Evolutionary conservation across 2,329 filamentous ascomycete species (phyloP).

Genomic region (Capronia americana): DNA sequence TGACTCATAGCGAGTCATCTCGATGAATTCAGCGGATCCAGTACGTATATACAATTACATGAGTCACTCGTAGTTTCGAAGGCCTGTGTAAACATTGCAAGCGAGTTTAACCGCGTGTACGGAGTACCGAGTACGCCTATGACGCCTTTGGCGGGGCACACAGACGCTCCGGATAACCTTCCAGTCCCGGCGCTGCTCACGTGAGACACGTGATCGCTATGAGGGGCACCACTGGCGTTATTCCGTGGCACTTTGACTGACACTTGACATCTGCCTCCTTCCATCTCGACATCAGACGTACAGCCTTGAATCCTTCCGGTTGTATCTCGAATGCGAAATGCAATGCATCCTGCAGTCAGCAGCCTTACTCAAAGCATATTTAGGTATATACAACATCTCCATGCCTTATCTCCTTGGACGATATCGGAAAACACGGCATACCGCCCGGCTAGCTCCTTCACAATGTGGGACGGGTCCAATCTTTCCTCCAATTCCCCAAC

Average conservation of each 20-base stretch:
- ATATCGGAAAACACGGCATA: conserved; percentile 21
- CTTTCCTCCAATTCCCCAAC: conserved; percentile 2
- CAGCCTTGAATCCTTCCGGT: background rate
- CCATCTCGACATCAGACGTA: background rate
- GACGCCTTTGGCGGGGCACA: no score
- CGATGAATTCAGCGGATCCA: no score
- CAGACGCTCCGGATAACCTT: no score
- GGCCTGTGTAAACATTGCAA: no score
- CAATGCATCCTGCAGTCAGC: conserved; percentile 7
- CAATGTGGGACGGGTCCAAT: conserved; percentile 16
- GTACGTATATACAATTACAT: no score
- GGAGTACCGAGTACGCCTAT: no score
- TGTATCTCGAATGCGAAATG: background rate
- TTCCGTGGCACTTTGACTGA: background rate
- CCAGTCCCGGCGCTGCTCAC: background rate
- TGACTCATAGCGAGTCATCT: background rate
- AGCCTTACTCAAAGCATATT: background rate
- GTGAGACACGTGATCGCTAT: background rate
- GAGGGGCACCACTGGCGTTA: background rate
- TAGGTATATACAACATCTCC: no score
- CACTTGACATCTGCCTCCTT: background rate
- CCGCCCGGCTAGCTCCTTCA: conserved; percentile 5
- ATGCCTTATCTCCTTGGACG: conserved; percentile 12
- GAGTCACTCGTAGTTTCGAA: no score
- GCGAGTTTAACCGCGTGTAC: no score